Conservation (phyloP, 345 rosid genomes). For the Firmiana major region DNA sequence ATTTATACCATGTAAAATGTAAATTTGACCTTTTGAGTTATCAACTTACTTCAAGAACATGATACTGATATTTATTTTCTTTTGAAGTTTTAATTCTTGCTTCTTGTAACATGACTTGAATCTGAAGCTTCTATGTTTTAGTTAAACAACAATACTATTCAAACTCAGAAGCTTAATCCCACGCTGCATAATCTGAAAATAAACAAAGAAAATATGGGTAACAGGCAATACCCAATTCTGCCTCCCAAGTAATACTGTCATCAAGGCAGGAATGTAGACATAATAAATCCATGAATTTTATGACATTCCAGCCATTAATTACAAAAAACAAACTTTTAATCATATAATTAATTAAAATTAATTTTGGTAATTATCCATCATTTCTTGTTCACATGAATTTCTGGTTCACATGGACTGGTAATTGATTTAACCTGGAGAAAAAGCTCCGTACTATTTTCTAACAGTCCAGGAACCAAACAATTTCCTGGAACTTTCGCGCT, state of each 20-base stretch:
- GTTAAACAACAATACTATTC: background rate
- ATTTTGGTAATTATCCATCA: no score
- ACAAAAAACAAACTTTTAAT: background rate
- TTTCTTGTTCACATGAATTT: no score
- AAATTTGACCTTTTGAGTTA: background rate
- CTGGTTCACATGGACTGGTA: background rate
- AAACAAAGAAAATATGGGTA: no score
- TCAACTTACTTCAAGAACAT: no score
- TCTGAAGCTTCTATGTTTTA: no score
- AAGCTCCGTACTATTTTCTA: background rate
- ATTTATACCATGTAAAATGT: background rate
- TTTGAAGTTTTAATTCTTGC: no score
- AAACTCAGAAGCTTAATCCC: no score
- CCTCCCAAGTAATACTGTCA: background rate
- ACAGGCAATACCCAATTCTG: no score
- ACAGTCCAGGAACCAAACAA: background rate
- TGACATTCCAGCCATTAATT: background rate
- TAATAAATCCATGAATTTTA: background rate
- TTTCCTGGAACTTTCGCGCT: conserved; percentile 2
- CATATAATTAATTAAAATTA: no score
- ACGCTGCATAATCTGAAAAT: no score
- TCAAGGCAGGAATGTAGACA: background rate
- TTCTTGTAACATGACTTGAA: no score
- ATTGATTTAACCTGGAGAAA: background rate
- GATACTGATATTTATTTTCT: no score